Conservation (phyloP, 192 early-diverging fungal genomes). For the Umbelopsis isabellina region DNA sequence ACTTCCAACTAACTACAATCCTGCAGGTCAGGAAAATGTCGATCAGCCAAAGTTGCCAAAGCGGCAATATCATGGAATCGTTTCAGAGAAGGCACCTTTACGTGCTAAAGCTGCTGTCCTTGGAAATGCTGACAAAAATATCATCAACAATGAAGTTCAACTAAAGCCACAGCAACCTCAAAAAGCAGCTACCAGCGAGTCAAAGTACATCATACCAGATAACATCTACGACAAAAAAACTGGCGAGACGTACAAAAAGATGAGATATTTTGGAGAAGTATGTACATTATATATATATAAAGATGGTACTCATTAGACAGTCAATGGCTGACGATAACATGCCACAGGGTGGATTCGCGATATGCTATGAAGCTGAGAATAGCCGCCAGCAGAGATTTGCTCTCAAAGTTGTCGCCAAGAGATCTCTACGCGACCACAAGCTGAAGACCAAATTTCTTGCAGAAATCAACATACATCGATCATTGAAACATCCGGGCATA, state of each 20-base stretch:
- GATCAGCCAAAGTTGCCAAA: not conserved
- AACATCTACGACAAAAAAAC: slow-evolving; percentile 14
- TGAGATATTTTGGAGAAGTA: slow-evolving; percentile 25
- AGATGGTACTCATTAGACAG: not conserved
- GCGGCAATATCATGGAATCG: not conserved
- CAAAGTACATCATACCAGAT: slow-evolving; percentile 18
- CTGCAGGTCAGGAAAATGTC: slow-evolving; percentile 5
- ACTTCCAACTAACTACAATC: not conserved
- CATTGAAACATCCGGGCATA: slow-evolving; percentile 75
- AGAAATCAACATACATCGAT: slow-evolving; percentile 82
- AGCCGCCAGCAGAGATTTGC: slow-evolving; percentile 10
- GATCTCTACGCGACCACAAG: slow-evolving; percentile 38
- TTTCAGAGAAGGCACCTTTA: not conserved
- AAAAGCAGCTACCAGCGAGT: not conserved
- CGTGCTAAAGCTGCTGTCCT: not conserved
- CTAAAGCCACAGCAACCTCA: not conserved
- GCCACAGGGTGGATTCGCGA: slow-evolving; percentile 21
- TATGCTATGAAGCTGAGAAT: slow-evolving; percentile 17
- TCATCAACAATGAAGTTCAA: slow-evolving; percentile 50
- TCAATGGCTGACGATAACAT: not conserved
- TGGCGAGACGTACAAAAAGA: slow-evolving; percentile 2
- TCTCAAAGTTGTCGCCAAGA: slow-evolving; percentile 63
- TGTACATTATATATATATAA: not conserved
- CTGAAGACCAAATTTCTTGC: slow-evolving; percentile 55
- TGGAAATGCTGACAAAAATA: slow-evolving; percentile 47